Conservation (phyloP, 441 rosid genomes). For the Erysimum pusillum region DNA sequence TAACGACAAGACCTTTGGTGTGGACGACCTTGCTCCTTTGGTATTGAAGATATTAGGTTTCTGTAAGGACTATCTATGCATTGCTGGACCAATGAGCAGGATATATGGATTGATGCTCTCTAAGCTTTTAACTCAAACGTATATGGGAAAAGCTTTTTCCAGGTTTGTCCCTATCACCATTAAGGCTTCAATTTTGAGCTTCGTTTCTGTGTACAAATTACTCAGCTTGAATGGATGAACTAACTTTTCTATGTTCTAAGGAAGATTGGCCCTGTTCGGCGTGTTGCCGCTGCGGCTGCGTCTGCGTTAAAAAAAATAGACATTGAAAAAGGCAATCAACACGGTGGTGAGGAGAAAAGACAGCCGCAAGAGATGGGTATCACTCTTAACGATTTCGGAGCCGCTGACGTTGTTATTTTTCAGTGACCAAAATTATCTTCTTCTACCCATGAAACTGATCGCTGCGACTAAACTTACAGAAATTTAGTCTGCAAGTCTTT, state of each 20-base stretch:
- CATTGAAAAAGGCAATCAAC: no score
- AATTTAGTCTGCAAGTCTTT: no score
- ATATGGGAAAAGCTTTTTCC: constrained; percentile 82
- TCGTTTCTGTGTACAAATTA: not conserved
- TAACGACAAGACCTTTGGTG: constrained; percentile 48
- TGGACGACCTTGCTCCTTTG: constrained; percentile 71
- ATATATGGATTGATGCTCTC: constrained; percentile 86
- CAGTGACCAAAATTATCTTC: no score
- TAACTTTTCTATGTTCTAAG: constrained; percentile 22
- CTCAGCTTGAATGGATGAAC: constrained; percentile 9
- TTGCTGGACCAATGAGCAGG: constrained; percentile 92
- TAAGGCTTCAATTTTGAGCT: not conserved
- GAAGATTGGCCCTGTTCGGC: no score
- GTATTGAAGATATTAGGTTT: constrained; percentile 76
- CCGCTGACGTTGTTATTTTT: no score
- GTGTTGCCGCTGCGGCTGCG: no score
- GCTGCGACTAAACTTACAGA: no score
- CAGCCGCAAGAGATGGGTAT: no score
- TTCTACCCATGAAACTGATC: no score
- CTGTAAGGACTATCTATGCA: constrained; percentile 85
- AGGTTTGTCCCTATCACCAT: constrained; percentile 55
- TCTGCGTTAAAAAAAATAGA: no score
- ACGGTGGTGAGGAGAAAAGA: no score
- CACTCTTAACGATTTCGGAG: no score
- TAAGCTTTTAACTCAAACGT: constrained; percentile 88